phyloP scores from a whole-genome alignment of 768 basidiomycete genomes.

The Auricularia auricula-judae region DNA sequence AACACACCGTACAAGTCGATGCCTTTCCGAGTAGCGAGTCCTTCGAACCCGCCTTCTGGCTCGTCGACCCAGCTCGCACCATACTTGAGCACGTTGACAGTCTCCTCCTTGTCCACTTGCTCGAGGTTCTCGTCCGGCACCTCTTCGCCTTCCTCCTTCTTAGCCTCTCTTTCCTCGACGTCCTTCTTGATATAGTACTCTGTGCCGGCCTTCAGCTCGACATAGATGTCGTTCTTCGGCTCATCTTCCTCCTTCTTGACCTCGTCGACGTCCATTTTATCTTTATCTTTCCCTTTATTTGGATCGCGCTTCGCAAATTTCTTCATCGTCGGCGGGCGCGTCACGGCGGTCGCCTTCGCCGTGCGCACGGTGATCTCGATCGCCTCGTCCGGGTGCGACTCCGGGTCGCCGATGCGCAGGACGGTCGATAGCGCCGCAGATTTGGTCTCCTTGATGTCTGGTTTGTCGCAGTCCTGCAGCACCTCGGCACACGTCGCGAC shows the following conservation, averaged over 20 bases:
- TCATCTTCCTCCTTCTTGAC: constrained; percentile 12
- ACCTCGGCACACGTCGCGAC: constrained; percentile 58
- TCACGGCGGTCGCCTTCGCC: constrained; percentile 68
- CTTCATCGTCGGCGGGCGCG: constrained; percentile 67
- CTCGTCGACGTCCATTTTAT: constrained; percentile 19
- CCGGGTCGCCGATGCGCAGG: constrained; percentile 70
- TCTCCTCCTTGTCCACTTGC: constrained; percentile 59
- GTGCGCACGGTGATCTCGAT: constrained; percentile 63
- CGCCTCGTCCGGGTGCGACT: constrained; percentile 54
- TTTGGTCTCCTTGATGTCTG: constrained; percentile 56
- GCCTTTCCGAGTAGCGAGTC: constrained; percentile 64
- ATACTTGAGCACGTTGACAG: constrained; percentile 78
- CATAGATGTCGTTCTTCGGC: constrained; percentile 18
- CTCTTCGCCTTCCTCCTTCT: constrained; percentile 14
- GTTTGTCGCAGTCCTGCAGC: constrained; percentile 44
- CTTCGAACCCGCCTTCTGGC: constrained; percentile 74
- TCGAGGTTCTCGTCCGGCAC: constrained; percentile 7
- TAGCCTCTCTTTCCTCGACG: constrained; percentile 23
- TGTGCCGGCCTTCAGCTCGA: constrained; percentile 29
- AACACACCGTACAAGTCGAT: constrained; percentile 88
- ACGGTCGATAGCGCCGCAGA: constrained; percentile 54
- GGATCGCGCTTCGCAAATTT: constrained; percentile 38
- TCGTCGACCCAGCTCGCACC: constrained; percentile 81
- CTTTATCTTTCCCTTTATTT: constrained; percentile 22
- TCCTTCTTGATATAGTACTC: constrained; percentile 42